Evolutionary conservation across 805 yeast genomes (phyloP), one percentile per base, ranked within the genome.

Genomic region (Saturnispora sekii): DNA sequence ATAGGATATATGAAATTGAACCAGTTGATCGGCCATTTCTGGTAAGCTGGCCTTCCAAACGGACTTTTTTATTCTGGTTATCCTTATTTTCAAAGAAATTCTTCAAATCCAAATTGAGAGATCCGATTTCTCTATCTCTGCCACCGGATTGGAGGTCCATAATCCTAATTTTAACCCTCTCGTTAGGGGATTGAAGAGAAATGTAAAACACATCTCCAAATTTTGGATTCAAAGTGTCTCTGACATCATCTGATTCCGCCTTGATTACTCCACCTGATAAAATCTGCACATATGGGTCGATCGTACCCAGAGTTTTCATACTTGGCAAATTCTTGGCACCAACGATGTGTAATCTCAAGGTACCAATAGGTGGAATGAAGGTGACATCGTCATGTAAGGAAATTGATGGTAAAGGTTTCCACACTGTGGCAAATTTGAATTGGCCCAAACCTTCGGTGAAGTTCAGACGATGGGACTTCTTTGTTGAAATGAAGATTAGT

Each of bases 271-370:
- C 83, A 54, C 79, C 77, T 47, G 76, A 61, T 32, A 74, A 55
- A 9, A 83, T 69, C 48, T 74, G 70, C 34, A 81, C 77, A 54
- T 82, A 84, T 4, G 94, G 93, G 61, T 84, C 89, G 54, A 83
- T 78, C 46, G 73, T 76, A 45, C 93, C 90, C 41, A 82, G 73
- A 12, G 79, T 71, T 52, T 81, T 84, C 53, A 82, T 63, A 53
- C 78, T 67, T 52, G 71, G 66, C 53, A 79, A 62, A 35, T 76
- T 73, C 10, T 58, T 58, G 14, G 80, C 82, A 31, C 68, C 63
- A 47, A 78, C 70, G 40, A 84, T 53, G 54, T 76, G 78, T 33
- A 84, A 55, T 64, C 81, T 74, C 26, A 79, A 58, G 35, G 77
- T 78, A 52, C 90, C 95, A 49, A 84, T 67, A 34, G 90, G 78